A percentile compares a stretch with the other conserved stretches of the same genome.
Evolutionary conservation across 805 yeast species (phyloP).

Genomic region (Candida awuae): DNA sequence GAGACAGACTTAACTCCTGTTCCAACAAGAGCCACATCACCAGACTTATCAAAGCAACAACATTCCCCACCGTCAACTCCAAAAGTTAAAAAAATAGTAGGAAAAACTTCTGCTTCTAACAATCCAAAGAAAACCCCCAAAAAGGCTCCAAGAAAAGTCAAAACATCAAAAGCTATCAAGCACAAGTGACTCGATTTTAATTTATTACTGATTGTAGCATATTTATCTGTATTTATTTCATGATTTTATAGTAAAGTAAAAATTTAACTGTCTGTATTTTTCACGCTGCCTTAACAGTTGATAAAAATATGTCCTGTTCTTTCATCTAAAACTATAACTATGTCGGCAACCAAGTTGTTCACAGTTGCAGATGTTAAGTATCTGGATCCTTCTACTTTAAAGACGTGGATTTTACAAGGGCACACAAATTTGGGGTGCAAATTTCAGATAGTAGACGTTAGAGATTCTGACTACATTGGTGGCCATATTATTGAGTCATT

Average conservation of each 20-base stretch:
- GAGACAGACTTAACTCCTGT: slow-evolving; percentile 4
- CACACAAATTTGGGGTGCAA: slow-evolving; percentile 32
- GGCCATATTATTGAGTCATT: slow-evolving; percentile 55
- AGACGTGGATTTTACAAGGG: slow-evolving; percentile 38
- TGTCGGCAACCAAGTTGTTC: background rate
- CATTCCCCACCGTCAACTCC: slow-evolving; percentile 1
- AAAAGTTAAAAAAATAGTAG: background rate
- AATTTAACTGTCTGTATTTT: no score
- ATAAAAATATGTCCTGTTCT: background rate
- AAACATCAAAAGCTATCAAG: background rate
- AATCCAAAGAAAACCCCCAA: slow-evolving; percentile 6
- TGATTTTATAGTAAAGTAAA: no score
- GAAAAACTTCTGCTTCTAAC: background rate
- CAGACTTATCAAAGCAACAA: background rate
- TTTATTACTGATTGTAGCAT: no score
- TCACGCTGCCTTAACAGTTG: background rate
- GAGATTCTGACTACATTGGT: slow-evolving; percentile 78
- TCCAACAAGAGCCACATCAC: background rate
- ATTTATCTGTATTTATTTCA: no score
- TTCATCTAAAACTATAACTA: background rate
- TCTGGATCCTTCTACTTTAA: slow-evolving; percentile 37
- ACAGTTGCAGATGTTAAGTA: slow-evolving; percentile 38
- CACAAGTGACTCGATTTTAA: no score
- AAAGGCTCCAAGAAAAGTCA: slow-evolving; percentile 7
- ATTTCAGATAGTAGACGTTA: slow-evolving; percentile 67